phyloP scores from a whole-genome alignment of 306 rosid genomes.

The Cucurbita ficifolia region DNA sequence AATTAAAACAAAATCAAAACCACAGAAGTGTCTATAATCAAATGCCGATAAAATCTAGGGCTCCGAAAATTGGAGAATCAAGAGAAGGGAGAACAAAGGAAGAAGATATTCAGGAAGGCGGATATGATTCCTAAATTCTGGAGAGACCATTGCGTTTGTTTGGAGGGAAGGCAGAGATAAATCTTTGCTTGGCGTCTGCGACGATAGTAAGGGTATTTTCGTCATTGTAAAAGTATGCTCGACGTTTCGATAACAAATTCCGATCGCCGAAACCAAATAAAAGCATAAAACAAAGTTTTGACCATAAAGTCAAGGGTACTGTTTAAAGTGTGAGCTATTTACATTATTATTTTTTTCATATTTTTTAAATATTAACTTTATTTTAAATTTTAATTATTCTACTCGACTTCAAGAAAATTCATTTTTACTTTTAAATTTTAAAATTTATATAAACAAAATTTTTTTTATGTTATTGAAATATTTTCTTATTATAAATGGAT shows the following conservation, averaged over 20 bases:
- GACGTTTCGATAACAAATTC: not conserved
- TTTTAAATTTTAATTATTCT: no score
- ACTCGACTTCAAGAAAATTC: no score
- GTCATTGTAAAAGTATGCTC: not conserved
- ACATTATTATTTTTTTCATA: no score
- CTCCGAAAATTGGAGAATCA: not conserved
- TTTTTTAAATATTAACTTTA: no score
- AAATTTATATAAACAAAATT: no score
- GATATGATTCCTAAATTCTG: not conserved
- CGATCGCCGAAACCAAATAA: not conserved
- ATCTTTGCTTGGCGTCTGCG: not conserved
- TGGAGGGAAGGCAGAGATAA: constrained; percentile 1
- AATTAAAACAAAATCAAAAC: not conserved
- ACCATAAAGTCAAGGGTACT: not conserved
- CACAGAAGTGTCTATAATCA: not conserved
- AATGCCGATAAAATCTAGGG: not conserved
- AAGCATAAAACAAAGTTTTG: not conserved
- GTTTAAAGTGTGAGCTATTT: not conserved
- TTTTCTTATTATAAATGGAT: no score
- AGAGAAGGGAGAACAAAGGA: not conserved
- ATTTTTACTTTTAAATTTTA: no score
- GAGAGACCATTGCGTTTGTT: constrained; percentile 2
- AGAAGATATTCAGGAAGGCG: not conserved
- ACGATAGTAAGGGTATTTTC: not conserved
- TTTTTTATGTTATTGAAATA: no score